phyloP scores from a whole-genome alignment of 305 asterid species.

The Solanum hybrid region DNA sequence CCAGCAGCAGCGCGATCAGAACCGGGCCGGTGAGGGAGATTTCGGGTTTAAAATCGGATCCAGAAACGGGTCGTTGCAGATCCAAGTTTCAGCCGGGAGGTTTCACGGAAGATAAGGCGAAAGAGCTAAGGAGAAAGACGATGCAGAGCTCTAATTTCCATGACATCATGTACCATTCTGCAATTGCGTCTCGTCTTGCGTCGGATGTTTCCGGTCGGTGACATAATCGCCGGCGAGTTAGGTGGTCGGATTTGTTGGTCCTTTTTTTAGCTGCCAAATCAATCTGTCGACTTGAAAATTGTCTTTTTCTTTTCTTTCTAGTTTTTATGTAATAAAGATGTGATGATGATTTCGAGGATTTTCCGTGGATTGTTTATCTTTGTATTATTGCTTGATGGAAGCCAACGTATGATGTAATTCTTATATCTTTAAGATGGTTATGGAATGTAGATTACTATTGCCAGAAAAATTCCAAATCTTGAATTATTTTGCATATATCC shows the following conservation, averaged over 20 bases:
- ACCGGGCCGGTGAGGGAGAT: background rate
- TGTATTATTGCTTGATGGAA: background rate
- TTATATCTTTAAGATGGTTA: background rate
- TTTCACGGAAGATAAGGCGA: conserved; percentile 59
- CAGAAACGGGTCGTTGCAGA: conserved; percentile 17
- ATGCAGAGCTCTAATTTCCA: conserved; percentile 40
- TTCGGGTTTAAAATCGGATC: background rate
- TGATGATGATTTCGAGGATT: background rate
- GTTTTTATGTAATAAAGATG: conserved; percentile 1
- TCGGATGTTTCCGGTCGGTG: conserved; percentile 26
- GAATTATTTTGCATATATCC: background rate
- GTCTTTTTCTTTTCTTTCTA: background rate
- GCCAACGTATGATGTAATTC: background rate
- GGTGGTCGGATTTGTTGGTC: background rate
- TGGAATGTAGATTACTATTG: background rate
- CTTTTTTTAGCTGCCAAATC: background rate
- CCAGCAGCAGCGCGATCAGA: background rate
- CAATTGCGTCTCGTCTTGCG: conserved; percentile 63
- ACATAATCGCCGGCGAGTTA: background rate
- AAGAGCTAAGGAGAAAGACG: conserved; percentile 49
- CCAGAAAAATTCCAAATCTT: background rate
- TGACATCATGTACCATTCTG: conserved; percentile 65
- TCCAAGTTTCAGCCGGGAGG: conserved; percentile 29
- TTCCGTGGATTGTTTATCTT: background rate
- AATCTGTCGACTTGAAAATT: conserved; percentile 26